These are phyloP conservation scores for Violaceomyces palustris DNA, from an alignment of 1,284 basidiomycete species.

Conservation along the genomic window DNA sequence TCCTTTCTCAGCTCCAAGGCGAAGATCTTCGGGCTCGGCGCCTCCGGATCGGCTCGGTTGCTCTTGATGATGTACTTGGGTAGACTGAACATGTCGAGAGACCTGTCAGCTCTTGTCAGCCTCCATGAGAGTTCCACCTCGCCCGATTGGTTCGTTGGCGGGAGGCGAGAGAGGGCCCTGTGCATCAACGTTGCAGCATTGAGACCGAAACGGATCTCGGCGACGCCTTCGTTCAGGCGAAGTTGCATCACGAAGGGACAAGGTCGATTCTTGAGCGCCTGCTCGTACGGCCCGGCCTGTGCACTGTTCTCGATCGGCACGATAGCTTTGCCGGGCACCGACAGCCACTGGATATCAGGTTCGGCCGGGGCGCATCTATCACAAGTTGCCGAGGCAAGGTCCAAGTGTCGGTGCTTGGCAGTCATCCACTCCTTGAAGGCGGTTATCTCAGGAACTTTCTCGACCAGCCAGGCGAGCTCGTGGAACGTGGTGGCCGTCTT, in stretches of 20 bases:
- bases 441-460: conserved; percentile 23
- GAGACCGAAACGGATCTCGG: conserved; percentile 75
- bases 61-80: conserved; percentile 66
- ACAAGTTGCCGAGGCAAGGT: conserved; percentile 55
- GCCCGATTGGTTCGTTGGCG: conserved; percentile 54
- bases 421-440: conserved; percentile 28
- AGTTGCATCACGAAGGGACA: conserved; percentile 82
- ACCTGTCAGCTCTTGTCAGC: conserved; percentile 70
- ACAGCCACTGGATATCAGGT: conserved; percentile 70
- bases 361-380: conserved; percentile 72
- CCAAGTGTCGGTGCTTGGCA: conserved; percentile 12
- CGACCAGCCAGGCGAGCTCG: conserved; percentile 36
- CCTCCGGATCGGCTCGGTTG: conserved; percentile 71
- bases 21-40: conserved; percentile 75
- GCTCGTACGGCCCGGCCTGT: conserved; percentile 39
- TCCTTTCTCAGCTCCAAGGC: conserved; percentile 64
- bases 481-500: conserved; percentile 33
- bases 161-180: conserved; percentile 76
- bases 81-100: conserved; percentile 54
- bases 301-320: conserved; percentile 35
- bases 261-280: conserved; percentile 79
- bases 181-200: conserved; percentile 83
- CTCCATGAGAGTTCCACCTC: conserved; percentile 65
- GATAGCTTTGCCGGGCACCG: conserved; percentile 19
- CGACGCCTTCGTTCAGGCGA: conserved; percentile 63